These are phyloP conservation scores for Pseudophaeomoniella oleicola DNA, from an alignment of 2,329 filamentous ascomycete genomes.

Conservation along the genomic window DNA sequence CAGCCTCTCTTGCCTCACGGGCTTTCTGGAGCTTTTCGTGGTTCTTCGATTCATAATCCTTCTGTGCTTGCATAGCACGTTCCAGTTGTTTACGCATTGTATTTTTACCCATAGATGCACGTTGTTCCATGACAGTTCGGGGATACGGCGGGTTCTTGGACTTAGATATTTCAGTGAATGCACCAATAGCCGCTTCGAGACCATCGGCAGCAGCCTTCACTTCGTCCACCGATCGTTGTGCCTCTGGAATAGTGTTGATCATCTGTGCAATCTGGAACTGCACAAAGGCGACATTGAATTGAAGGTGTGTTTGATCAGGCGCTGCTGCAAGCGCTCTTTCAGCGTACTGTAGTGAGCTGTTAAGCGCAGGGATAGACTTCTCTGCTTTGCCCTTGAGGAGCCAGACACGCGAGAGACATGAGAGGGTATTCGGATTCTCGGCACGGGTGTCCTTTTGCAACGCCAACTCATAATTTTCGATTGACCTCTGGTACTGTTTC, in stretches of 20 bases:
- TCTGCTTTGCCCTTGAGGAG: constrained; percentile 63
- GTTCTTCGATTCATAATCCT: constrained; percentile 86
- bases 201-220: constrained; percentile 67
- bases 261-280: constrained; percentile 85
- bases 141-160: constrained; percentile 68
- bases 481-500: constrained; percentile 77
- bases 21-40: constrained; percentile 75
- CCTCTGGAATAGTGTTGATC: constrained; percentile 60
- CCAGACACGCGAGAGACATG: constrained; percentile 80
- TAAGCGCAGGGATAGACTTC: constrained; percentile 46
- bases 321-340: constrained; percentile 57
- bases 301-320: constrained; percentile 75
- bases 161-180: constrained; percentile 45
- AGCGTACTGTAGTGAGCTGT: constrained; percentile 49
- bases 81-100: constrained; percentile 88
- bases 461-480: constrained; percentile 84
- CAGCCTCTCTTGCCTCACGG: constrained; percentile 63
- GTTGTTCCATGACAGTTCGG: constrained; percentile 77
- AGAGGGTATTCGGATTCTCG: constrained; percentile 55
- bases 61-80: constrained; percentile 68
- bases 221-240: constrained; percentile 62
- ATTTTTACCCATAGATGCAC: constrained; percentile 92
- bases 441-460: constrained; percentile 53
- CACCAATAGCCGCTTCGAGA: constrained; percentile 71
- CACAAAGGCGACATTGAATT: constrained; percentile 96